These are phyloP conservation scores for Thermoascus crustaceus DNA, from an alignment of 2,329 filamentous ascomycete genomes.

Conservation along the genomic window DNA sequence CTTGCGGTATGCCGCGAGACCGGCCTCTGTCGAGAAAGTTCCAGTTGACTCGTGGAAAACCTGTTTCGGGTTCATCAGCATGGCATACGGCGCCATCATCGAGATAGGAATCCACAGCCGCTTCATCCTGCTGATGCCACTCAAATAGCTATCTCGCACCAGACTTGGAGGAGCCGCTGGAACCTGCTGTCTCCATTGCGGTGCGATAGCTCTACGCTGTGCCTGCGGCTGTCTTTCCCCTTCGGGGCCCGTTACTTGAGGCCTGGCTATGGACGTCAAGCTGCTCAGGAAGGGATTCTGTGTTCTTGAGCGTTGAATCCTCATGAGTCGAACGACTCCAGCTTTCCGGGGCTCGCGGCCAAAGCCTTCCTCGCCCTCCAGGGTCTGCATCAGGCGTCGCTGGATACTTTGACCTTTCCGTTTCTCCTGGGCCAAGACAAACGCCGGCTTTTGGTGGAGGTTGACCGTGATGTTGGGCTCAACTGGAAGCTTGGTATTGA, in stretches of 20 bases:
- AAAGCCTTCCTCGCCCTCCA: slow-evolving; percentile 11
- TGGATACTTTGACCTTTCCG: slow-evolving; percentile 19
- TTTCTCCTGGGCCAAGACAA: slow-evolving; percentile 20
- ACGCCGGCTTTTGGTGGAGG: slow-evolving; percentile 29
- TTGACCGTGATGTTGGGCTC: slow-evolving; percentile 27
- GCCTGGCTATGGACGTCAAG: slow-evolving; percentile 21
- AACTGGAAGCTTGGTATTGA: slow-evolving; percentile 19
- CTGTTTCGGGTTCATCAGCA: slow-evolving; percentile 32
- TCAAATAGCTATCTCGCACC: not conserved
- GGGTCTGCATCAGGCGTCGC: slow-evolving; percentile 15
- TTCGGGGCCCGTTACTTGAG: slow-evolving; percentile 5
- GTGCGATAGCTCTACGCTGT: not conserved
- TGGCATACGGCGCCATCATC: slow-evolving; percentile 20
- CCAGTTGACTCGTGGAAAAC: slow-evolving; percentile 33
- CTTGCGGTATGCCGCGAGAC: slow-evolving; percentile 11
- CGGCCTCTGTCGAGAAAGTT: slow-evolving; percentile 40
- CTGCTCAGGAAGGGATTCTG: slow-evolving; percentile 10
- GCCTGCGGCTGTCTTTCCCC: slow-evolving; percentile 1
- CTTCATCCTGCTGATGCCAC: slow-evolving; percentile 11
- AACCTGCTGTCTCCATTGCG: not conserved
- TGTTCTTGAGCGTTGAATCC: slow-evolving; percentile 14
- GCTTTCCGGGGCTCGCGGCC: slow-evolving; percentile 6
- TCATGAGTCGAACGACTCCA: slow-evolving; percentile 22
- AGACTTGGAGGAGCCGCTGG: not conserved
- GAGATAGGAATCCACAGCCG: slow-evolving; percentile 18